A percentile compares a stretch with the other conserved stretches of the same genome.
Conservation (phyloP, 1,284 basidiomycete genomes). For the Ustilago trichophora region DNA sequence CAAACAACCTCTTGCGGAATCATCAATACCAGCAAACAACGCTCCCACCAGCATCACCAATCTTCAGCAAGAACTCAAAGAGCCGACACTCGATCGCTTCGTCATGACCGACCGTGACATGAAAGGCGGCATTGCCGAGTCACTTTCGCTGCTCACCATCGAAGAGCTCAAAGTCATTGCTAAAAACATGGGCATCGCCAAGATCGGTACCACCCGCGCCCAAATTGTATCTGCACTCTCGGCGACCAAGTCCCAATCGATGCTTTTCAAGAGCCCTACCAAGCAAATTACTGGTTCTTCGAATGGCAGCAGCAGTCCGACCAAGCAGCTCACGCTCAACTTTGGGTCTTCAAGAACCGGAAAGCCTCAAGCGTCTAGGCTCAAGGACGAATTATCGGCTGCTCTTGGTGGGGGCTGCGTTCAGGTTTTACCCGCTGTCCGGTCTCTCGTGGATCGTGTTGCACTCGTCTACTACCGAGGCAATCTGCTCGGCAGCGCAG, state of each 20-base stretch:
- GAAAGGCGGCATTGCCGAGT: constrained; percentile 52
- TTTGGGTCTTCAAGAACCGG: constrained; percentile 27
- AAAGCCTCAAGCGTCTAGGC: constrained; percentile 38
- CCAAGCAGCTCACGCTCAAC: constrained; percentile 45
- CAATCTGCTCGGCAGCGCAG: constrained; percentile 66
- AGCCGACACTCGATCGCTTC: constrained; percentile 44
- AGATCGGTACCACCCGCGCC: constrained; percentile 44
- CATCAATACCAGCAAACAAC: constrained; percentile 6
- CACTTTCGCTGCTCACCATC: constrained; percentile 63
- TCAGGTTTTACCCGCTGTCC: constrained; percentile 31
- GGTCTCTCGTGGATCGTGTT: constrained; percentile 77
- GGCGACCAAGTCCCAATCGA: constrained; percentile 51
- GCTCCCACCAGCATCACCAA: neutral
- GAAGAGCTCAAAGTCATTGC: constrained; percentile 65
- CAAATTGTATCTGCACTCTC: constrained; percentile 45
- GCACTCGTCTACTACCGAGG: constrained; percentile 86
- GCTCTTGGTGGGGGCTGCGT: constrained; percentile 46
- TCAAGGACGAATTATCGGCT: constrained; percentile 31
- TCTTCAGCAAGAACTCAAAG: neutral
- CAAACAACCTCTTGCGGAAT: constrained; percentile 19
- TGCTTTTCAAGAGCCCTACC: constrained; percentile 36
- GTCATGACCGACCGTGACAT: constrained; percentile 59
- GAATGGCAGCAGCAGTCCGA: neutral
- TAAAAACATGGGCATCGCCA: constrained; percentile 56
- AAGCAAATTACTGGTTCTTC: constrained; percentile 1